Evolutionary conservation across 2,329 filamentous ascomycete genomes (phyloP), one percentile per base, ranked within the genome.

Genomic region (Coniella vitis): DNA sequence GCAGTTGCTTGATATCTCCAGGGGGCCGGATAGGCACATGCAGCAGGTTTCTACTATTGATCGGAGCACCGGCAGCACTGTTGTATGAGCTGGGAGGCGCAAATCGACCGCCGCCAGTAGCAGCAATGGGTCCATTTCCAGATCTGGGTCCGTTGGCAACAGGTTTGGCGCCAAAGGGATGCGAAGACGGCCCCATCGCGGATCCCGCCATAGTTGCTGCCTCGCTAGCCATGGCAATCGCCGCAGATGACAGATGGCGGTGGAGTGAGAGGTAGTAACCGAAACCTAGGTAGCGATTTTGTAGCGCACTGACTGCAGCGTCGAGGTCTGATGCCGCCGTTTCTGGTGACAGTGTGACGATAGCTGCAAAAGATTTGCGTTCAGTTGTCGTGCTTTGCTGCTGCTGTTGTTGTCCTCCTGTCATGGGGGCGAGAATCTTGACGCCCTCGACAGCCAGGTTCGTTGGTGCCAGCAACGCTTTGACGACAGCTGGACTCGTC

Each of bases 251-350:
- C 4, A 95, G 74, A 67, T 94, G 87, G 9, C 89, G 76, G 52
- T 90, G 87, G 38, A 95, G 75, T 7, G 80, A 84, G 2, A 96
- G 72, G 64, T 90, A 85, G 68, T 85, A 89, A 4, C 90, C 90
- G 62, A 81, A 89, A 14, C 90, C 90, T 14, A 95, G 71, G 62
- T 96, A 95, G 56, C 78, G 81, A 55, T 93, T 90, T 61, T 94
- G 87, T 29, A 95, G 69, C 3, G 78, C 69, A 61, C 83, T 91
- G 45, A 95, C 87, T 0, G 84, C 79, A 4, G 80, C 75, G 60
- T 96, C 90, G 47, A 96, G 90, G 49, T 94, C 87, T 20, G 83
- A 86, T 1, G 85, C 86, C 0, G 89, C 80, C 0, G 89, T 93
- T 55, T 93, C 87, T 50, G 86, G 82, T 1, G 86, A 82, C 25